Conservation (phyloP, 129 eudicot species). For the Flaveria trinervia region DNA sequence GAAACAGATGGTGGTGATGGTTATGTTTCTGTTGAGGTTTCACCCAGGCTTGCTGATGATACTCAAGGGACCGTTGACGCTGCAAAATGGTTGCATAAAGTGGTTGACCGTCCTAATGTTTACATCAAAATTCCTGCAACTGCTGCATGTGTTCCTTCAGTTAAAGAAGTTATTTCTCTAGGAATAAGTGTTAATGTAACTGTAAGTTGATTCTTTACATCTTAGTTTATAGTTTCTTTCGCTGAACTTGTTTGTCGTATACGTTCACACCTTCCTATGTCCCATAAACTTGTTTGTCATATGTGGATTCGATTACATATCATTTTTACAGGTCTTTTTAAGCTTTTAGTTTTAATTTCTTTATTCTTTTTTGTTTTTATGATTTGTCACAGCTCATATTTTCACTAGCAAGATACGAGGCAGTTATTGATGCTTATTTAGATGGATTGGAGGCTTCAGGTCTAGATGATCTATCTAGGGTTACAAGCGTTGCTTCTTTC, state of each 20-base stretch:
- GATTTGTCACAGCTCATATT: conserved; percentile 74
- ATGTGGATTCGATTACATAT: not conserved
- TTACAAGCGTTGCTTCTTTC: conserved; percentile 99
- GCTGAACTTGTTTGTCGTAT: not conserved
- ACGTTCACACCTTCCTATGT: not conserved
- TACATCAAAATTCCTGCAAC: conserved; percentile 98
- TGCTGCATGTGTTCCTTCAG: conserved; percentile 87
- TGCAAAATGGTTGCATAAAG: conserved; percentile 89
- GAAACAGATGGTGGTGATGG: conserved; percentile 89
- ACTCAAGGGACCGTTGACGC: conserved; percentile 86
- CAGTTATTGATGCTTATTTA: conserved; percentile 96
- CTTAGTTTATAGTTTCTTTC: conserved; percentile 13
- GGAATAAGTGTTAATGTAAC: conserved; percentile 98
- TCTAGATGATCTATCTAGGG: conserved; percentile 81
- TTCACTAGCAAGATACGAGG: conserved; percentile 90
- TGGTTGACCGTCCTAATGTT: conserved; percentile 83
- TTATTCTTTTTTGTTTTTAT: not conserved
- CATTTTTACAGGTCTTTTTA: not conserved
- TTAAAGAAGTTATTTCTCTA: conserved; percentile 75
- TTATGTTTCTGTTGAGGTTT: conserved; percentile 97
- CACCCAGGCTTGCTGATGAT: conserved; percentile 94
- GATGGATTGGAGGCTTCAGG: conserved; percentile 98
- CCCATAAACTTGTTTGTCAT: not conserved
- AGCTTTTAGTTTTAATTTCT: not conserved
- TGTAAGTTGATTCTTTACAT: conserved; percentile 52